phyloP scores from a whole-genome alignment of 257 asterid genomes.

The Gentiana macrophylla region DNA sequence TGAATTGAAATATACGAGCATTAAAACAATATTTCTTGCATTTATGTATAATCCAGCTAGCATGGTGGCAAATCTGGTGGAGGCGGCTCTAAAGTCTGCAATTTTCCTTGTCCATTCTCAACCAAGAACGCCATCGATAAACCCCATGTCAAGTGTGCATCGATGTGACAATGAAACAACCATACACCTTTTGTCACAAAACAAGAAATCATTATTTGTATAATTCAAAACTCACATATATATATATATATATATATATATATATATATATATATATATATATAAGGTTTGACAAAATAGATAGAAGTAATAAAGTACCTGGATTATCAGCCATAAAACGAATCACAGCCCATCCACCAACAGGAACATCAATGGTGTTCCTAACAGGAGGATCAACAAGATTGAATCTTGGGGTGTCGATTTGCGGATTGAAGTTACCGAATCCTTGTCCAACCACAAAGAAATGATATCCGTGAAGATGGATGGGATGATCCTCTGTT shows the following conservation, averaged over 20 bases:
- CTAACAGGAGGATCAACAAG: conserved; percentile 25
- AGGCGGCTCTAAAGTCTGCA: conserved; percentile 39
- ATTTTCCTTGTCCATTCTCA: conserved; percentile 42
- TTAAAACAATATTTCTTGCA: too few relatives aligned
- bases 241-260: too few relatives aligned
- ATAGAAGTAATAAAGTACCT: conserved; percentile 5
- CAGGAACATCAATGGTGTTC: conserved; percentile 24
- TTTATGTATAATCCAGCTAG: conserved; percentile 5
- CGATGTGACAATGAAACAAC: conserved; percentile 66
- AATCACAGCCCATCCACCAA: conserved; percentile 30
- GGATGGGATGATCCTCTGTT: conserved; percentile 27
- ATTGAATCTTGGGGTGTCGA: conserved; percentile 21
- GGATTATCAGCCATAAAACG: conserved; percentile 32
- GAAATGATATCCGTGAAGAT: conserved; percentile 31
- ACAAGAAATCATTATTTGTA: neutral
- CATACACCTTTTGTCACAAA: conserved; percentile 37
- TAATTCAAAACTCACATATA: neutral
- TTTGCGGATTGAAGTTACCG: conserved; percentile 22
- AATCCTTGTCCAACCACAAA: conserved; percentile 19
- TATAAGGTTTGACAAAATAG: too few relatives aligned
- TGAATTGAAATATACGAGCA: too few relatives aligned
- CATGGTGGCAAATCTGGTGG: conserved; percentile 53
- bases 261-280: too few relatives aligned
- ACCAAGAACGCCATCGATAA: conserved; percentile 45
- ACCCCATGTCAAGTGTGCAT: conserved; percentile 60